Percentiles rank a stretch among this genome's conserved stretches.
phyloP scores from a whole-genome alignment of 768 basidiomycete genomes.

The Ramaria sp. region DNA sequence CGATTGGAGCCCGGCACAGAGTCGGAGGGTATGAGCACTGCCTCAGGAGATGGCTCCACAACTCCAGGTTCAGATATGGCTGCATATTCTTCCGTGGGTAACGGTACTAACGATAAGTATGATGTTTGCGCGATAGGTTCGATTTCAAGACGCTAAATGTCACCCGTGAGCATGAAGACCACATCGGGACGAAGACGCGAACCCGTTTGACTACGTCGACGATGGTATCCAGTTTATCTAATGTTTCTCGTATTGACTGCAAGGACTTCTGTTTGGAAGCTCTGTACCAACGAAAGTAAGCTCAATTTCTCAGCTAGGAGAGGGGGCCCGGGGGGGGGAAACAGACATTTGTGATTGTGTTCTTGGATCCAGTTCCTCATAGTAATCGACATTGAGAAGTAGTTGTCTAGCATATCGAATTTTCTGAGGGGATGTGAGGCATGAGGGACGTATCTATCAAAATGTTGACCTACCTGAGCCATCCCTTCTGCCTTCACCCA shows the following conservation, averaged over 20 bases:
- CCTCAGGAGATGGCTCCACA: constrained; percentile 13
- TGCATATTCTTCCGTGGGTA: neutral
- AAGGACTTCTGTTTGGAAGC: constrained; percentile 1
- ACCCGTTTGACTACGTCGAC: constrained; percentile 48
- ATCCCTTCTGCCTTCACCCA: constrained; percentile 49
- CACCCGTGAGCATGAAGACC: neutral
- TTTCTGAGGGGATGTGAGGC: constrained; percentile 17
- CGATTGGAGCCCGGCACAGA: neutral
- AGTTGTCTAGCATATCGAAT: constrained; percentile 48
- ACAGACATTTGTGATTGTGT: neutral
- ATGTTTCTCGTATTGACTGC: constrained; percentile 33
- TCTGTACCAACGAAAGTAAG: constrained; percentile 1
- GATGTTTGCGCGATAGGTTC: constrained; percentile 24
- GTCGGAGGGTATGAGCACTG: constrained; percentile 16
- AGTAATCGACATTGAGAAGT: constrained; percentile 42
- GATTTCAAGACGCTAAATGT: constrained; percentile 31
- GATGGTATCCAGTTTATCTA: constrained; percentile 46
- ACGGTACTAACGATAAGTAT: constrained; percentile 2
- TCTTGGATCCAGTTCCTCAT: constrained; percentile 3
- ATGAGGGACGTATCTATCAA: neutral
- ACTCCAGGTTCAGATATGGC: neutral
- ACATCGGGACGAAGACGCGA: constrained; percentile 1
- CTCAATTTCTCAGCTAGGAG: too few species aligned
- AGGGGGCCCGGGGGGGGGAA: neutral
- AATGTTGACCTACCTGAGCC: constrained; percentile 37